Evolutionary conservation across 2,329 filamentous ascomycete species (phyloP).

Genomic region (Achaetomium macrosporum): DNA sequence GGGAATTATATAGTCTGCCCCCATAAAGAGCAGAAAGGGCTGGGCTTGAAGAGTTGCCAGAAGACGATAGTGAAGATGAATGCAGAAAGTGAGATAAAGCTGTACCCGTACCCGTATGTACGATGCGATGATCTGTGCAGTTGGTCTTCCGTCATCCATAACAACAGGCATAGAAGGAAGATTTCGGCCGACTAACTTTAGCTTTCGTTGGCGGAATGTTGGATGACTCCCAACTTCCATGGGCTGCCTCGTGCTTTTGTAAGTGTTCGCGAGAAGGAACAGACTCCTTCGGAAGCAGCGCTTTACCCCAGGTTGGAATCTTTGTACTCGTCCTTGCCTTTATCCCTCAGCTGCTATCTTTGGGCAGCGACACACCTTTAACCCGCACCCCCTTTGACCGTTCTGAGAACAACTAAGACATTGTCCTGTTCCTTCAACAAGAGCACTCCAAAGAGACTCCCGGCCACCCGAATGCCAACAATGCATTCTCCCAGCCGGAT

Average conservation of each 20-base stretch:
- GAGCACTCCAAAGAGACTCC: slow-evolving; percentile 10
- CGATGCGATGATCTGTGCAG: slow-evolving; percentile 6
- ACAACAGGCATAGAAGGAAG: not conserved
- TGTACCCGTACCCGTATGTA: too few relatives aligned
- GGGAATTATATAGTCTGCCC: not conserved
- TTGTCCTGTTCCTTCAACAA: slow-evolving; percentile 6
- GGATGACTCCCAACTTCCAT: not conserved
- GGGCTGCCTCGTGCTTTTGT: slow-evolving; percentile 10
- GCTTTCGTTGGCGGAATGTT: slow-evolving; percentile 4
- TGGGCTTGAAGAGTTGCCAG: not conserved
- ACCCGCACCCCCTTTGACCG: slow-evolving; percentile 6
- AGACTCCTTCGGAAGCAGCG: slow-evolving; percentile 10
- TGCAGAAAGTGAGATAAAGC: slow-evolving; percentile 1
- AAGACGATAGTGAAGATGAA: not conserved
- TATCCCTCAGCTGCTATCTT: slow-evolving; percentile 19
- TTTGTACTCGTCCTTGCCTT: slow-evolving; percentile 1
- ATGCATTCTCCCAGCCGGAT: slow-evolving; percentile 7
- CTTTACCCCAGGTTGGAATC: slow-evolving; percentile 9
- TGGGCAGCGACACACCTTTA: slow-evolving; percentile 7
- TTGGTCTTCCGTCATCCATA: slow-evolving; percentile 8
- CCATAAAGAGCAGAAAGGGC: not conserved
- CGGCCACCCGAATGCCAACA: slow-evolving; percentile 10
- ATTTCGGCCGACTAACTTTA: not conserved
- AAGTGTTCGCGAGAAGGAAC: not conserved
- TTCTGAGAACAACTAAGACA: slow-evolving; percentile 15